Base-by-base conservation (phyloP, 2,329 filamentous ascomycete genomes). In the Septoria linicola region DNA sequence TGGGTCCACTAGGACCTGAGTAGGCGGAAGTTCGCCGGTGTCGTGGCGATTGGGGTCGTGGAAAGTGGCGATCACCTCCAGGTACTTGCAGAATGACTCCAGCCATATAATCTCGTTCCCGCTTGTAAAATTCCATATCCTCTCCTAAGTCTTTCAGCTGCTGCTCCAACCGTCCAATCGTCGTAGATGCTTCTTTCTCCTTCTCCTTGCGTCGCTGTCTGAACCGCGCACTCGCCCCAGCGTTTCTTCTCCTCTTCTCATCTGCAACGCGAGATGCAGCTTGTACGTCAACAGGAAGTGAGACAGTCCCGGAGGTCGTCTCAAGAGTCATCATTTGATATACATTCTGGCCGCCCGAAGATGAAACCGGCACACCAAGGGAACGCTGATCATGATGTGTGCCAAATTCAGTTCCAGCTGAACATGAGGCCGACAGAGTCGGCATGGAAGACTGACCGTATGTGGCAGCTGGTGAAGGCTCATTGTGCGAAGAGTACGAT, bases 191-290 rank as follows among this genome's bases (percentile, higher is more conserved):
- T 67, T 89, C 85, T 61, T 81, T 81, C 67, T 92, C 88, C 67
- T 87, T 85, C 64, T 90, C 88, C 72, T 95, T 95, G 65, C 89
- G 84, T 53, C 90, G 80, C 64, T 84, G 82, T 49, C 89, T 81
- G 59, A 95, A 93, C 53, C 89, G 80, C 41, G 88, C 88, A 50
- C 89, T 95, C 4, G 89, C 89, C 41, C 87, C 87, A 34, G 89
- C 89, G 64, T 95, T 95, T 44, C 89, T 81, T 68, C 87, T 85
- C 49, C 89, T 79, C 72, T 93, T 95, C 69, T 95, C 88, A 63
- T 93, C 88, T 32, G 88, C 87, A 62, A 88, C 83, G 59, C 84
- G 85, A 10, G 89, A 95, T 10, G 86, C 89, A 62, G 89, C 86
- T 60, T 89, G 86, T 36, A 88, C 83, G 66, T 95, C 89, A 8